Conservation (phyloP, 805 yeast genomes). For the Nakazawaea peltata region DNA sequence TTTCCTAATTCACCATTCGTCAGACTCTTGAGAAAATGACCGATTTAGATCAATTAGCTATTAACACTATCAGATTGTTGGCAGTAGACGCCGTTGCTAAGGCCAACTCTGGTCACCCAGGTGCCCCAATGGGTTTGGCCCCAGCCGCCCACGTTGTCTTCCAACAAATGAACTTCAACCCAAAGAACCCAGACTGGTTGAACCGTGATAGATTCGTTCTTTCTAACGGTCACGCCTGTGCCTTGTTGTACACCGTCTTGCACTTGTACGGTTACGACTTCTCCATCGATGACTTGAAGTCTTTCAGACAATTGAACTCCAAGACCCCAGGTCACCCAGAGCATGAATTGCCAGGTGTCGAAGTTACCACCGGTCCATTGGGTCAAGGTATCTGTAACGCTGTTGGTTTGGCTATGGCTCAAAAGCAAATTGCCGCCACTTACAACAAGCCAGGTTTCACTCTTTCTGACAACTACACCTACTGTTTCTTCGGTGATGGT, state of each 20-base stretch:
- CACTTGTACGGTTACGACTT: conserved; percentile 81
- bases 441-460: conserved; percentile 82
- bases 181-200: conserved; percentile 86
- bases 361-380: conserved; percentile 97
- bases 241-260: conserved; percentile 76
- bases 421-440: conserved; percentile 83
- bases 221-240: conserved; percentile 96
- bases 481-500: conserved; percentile 88
- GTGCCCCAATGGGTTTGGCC: conserved; percentile 98
- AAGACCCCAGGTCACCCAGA: conserved; percentile 99
- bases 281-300: conserved; percentile 77
- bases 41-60: conserved; percentile 65
- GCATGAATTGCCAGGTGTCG: conserved; percentile 84
- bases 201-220: conserved; percentile 93
- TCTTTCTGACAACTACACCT: conserved; percentile 70
- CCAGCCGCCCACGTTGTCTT: conserved; percentile 88
- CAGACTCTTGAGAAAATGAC: conserved; percentile 16
- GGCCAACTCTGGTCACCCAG: conserved; percentile 98
- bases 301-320: conserved; percentile 84
- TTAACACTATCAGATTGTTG: conserved; percentile 82
- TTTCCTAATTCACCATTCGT: background rate
- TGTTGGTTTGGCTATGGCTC: conserved; percentile 94
- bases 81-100: conserved; percentile 81
- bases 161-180: conserved; percentile 78
- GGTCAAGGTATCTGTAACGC: conserved; percentile 98